phyloP scores from a whole-genome alignment of 2,329 filamentous ascomycete species.

The Colletotrichum tanaceti region DNA sequence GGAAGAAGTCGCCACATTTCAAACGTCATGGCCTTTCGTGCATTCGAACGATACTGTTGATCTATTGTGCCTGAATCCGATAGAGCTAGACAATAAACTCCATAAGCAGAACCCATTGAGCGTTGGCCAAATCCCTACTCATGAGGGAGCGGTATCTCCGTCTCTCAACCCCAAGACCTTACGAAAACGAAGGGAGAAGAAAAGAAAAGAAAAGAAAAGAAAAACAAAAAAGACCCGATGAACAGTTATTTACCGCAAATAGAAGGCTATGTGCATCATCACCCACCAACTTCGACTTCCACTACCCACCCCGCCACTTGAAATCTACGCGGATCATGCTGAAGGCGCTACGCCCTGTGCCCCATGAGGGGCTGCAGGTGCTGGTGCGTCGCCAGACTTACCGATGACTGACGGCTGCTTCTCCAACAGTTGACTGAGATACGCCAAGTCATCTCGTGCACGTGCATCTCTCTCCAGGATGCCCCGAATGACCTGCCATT shows the following conservation, averaged over 20 bases:
- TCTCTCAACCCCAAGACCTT: conserved; percentile 15
- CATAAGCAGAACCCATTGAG: conserved; percentile 6
- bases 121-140: conserved; percentile 2
- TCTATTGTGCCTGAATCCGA: background rate
- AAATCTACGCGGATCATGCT: conserved; percentile 17
- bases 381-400: conserved; percentile 19
- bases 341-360: conserved; percentile 34
- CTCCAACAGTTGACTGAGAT: conserved; percentile 67
- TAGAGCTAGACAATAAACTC: conserved; percentile 4
- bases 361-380: conserved; percentile 25
- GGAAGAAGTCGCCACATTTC: background rate
- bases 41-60: background rate
- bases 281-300: background rate
- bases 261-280: conserved; percentile 4
- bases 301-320: background rate
- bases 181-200: background rate
- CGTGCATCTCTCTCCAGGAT: conserved; percentile 75
- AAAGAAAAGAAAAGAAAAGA: background rate
- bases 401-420: conserved; percentile 49
- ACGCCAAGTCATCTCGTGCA: conserved; percentile 70
- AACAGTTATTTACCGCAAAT: conserved; percentile 20
- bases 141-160: conserved; percentile 19
- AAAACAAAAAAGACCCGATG: background rate
- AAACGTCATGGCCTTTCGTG: background rate
- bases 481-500: conserved; percentile 78